Evolutionary conservation across 371 early-diverging fungal species (phyloP), one percentile per base, ranked within the genome.

Genomic region (Fennellomyces sp.): DNA sequence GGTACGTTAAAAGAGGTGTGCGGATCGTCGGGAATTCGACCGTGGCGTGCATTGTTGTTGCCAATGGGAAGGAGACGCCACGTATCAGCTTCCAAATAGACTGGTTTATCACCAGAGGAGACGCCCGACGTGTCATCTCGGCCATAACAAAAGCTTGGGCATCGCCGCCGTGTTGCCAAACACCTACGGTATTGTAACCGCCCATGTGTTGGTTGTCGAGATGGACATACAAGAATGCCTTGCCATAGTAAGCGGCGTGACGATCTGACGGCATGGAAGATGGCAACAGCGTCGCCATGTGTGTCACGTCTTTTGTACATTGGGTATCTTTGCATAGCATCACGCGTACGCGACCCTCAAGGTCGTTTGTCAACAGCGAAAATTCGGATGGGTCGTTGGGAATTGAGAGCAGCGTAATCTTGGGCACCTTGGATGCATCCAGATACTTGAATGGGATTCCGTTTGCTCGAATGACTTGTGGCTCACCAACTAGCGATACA

Each of bases 1-100:
- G 82, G 52, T 86, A 87, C 1, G 86, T 81, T 19, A 87, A 60
- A 50, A 87, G 69, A 6, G 85, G 81, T 31, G 76, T 83, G 56
- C 82, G 80, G 35, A 87, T 81, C n/a, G 73, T 69, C 10, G 85
- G 85, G 17, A 87, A 66, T 23, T 68, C 77, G 21, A 87, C 66
- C 7, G 75, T 72, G 0, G 85, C 80, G 15, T 36, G 36, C 21
- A 38, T 29, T n/a, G 12, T 29, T 6, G 28, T 51, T 10, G 54
- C 21, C 25, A 21, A 25, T 10, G 30, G 0, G 45, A 5, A 27
- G 45, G 5, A 45, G 8, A 45, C 23, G 5, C 45, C 45, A 21
- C 21, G 7, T 1, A 15, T 17, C 35, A 54, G 11, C 6, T 27
- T 41, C 41, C 55, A 54, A 3, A 25, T 54, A 8, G 55, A 41